Conservation (phyloP, 2,329 filamentous ascomycete species). For the Albifimbria verrucaria region DNA sequence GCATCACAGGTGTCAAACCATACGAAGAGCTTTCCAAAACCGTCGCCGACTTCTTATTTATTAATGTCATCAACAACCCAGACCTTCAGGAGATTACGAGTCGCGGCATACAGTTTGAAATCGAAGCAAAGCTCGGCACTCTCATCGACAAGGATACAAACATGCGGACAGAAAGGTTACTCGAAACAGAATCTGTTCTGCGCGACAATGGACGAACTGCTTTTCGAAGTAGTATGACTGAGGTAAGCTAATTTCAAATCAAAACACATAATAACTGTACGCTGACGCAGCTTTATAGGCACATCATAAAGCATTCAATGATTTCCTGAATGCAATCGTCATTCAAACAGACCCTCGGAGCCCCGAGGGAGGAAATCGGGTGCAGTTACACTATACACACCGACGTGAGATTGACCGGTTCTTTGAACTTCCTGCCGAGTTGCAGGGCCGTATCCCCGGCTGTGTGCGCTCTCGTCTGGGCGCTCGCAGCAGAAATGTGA, state of each 20-base stretch:
- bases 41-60: constrained; percentile 79
- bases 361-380: constrained; percentile 43
- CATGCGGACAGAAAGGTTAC: constrained; percentile 62
- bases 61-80: constrained; percentile 64
- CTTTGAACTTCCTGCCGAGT: constrained; percentile 64
- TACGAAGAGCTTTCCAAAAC: constrained; percentile 71
- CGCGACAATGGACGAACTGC: constrained; percentile 56
- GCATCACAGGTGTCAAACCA: constrained; percentile 67
- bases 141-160: constrained; percentile 72
- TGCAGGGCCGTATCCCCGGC: constrained; percentile 59
- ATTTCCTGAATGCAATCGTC: constrained; percentile 73
- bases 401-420: constrained; percentile 81
- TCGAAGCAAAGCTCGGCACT: constrained; percentile 89
- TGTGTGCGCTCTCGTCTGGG: constrained; percentile 58
- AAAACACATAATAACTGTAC: too few relatives aligned
- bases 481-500: constrained; percentile 41
- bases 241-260: too few relatives aligned
- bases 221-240: constrained; percentile 88
- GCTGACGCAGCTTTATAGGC: constrained; percentile 38
- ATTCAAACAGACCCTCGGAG: constrained; percentile 54
- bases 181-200: constrained; percentile 70
- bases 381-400: constrained; percentile 76
- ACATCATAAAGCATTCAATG: constrained; percentile 81
- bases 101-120: constrained; percentile 74
- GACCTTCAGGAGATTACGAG: constrained; percentile 61